phyloP scores from a whole-genome alignment of 495 filamentous ascomycete species.

The Hyphodiscus hymeniophilus region DNA sequence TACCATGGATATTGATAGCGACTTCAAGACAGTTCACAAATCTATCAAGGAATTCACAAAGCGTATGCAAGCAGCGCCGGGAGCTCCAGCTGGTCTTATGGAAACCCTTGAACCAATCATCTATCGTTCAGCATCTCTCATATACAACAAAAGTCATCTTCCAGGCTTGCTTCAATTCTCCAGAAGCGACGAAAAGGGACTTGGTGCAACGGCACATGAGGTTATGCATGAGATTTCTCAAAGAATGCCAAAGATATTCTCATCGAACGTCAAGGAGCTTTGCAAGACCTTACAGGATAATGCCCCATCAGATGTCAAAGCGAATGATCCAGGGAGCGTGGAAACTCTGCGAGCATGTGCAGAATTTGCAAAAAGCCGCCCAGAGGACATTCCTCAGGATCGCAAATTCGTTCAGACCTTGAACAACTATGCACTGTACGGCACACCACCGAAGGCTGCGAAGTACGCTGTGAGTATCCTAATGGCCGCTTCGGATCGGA shows the following conservation, averaged over 20 bases:
- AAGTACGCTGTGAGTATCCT: constrained; percentile 92
- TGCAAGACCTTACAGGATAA: constrained; percentile 76
- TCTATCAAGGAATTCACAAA: constrained; percentile 85
- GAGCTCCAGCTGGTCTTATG: constrained; percentile 45
- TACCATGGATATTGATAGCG: constrained; percentile 75
- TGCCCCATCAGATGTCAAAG: constrained; percentile 58
- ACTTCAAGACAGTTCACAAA: constrained; percentile 83
- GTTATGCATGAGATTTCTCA: constrained; percentile 89
- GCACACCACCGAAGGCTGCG: constrained; percentile 70
- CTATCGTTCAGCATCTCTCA: constrained; percentile 70
- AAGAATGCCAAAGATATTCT: constrained; percentile 78
- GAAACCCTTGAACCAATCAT: constrained; percentile 79
- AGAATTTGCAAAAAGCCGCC: constrained; percentile 71
- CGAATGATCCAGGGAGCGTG: constrained; percentile 60
- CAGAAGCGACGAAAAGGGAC: constrained; percentile 65
- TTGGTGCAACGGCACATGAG: constrained; percentile 77
- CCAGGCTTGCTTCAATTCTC: constrained; percentile 82
- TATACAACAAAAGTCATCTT: constrained; percentile 92
- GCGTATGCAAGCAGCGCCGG: constrained; percentile 60
- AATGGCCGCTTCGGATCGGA: constrained; percentile 70
- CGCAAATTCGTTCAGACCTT: constrained; percentile 78
- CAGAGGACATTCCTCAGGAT: constrained; percentile 75
- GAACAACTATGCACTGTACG: constrained; percentile 70
- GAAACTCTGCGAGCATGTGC: constrained; percentile 91
- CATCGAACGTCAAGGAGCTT: constrained; percentile 85